Evolutionary conservation across 176 grass and related monocot species (phyloP).

Genomic region (Hordeum marinum): DNA sequence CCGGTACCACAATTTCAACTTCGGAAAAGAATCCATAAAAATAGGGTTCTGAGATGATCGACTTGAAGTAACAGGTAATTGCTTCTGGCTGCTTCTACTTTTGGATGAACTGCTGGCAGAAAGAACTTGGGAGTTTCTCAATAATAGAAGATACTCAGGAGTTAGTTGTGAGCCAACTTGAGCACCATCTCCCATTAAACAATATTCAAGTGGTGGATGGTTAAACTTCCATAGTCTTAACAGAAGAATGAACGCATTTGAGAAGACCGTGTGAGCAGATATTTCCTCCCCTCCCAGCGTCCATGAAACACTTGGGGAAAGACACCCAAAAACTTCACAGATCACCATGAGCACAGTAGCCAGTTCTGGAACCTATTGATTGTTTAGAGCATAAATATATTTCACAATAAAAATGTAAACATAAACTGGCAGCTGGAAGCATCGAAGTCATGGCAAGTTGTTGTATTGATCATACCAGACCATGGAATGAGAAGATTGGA

Average conservation of each 20-base stretch:
- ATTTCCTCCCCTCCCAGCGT: constrained; percentile 57
- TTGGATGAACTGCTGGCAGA: constrained; percentile 26
- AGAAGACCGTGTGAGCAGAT: constrained; percentile 82
- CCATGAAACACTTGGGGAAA: constrained; percentile 74
- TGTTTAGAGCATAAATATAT: not conserved
- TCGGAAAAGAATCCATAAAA: constrained; percentile 94
- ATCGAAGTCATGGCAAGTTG: constrained; percentile 1
- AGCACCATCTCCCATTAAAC: constrained; percentile 88
- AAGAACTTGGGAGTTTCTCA: constrained; percentile 66
- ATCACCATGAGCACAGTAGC: constrained; percentile 91
- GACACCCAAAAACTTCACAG: constrained; percentile 87
- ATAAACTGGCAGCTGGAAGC: constrained; percentile 21
- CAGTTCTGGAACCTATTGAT: constrained; percentile 76
- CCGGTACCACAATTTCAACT: constrained; percentile 88
- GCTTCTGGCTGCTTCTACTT: constrained; percentile 35
- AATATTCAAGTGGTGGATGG: constrained; percentile 92
- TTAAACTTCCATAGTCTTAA: constrained; percentile 99
- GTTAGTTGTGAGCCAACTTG: constrained; percentile 94
- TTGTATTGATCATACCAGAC: constrained; percentile 59
- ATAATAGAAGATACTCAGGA: constrained; percentile 86
- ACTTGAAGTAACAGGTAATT: constrained; percentile 23
- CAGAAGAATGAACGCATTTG: constrained; percentile 95
- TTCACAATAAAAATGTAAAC: constrained; percentile 20
- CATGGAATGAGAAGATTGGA: constrained; percentile 97
- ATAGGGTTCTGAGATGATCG: constrained; percentile 52